These are phyloP conservation scores for Talaromyces marneffei DNA, from an alignment of 2,329 filamentous ascomycete genomes.

Conservation along the genomic window DNA sequence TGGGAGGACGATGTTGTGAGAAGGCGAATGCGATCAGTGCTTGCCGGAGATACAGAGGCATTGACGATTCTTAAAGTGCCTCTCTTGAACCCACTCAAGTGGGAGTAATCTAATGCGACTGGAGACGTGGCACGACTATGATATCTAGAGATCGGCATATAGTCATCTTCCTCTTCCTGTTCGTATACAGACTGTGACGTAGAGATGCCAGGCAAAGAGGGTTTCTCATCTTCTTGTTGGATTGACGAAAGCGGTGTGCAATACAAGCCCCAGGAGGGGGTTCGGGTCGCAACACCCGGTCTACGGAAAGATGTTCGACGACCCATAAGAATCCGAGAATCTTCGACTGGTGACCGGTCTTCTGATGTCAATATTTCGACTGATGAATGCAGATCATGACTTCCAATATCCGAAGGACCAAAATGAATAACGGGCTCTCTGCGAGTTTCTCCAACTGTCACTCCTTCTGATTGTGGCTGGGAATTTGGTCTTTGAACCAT, in stretches of 20 bases:
- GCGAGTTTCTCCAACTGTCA: constrained; percentile 14
- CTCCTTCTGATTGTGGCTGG: constrained; percentile 4
- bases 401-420: constrained; percentile 20
- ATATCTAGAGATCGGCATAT: constrained; percentile 11
- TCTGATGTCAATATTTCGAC: constrained; percentile 25
- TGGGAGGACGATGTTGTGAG: constrained; percentile 10
- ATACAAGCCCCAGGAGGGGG: constrained; percentile 21
- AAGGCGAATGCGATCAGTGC: constrained; percentile 29
- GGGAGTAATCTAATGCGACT: constrained; percentile 32
- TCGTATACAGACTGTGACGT: constrained; percentile 10
- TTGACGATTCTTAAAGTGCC: constrained; percentile 39
- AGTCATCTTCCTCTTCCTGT: constrained; percentile 15
- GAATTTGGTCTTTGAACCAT: not conserved
- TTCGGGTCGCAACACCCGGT: constrained; percentile 32
- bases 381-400: not conserved
- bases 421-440: constrained; percentile 25
- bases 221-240: constrained; percentile 20
- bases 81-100: constrained; percentile 35
- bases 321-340: constrained; percentile 28
- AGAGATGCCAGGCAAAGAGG: constrained; percentile 11
- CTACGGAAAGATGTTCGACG: constrained; percentile 34
- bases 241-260: constrained; percentile 21
- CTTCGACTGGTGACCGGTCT: constrained; percentile 3
- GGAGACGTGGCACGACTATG: constrained; percentile 23
- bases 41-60: constrained; percentile 32